Percentiles rank a stretch among this genome's conserved stretches.
These are phyloP conservation scores for Suillus bovinus DNA, from an alignment of 768 basidiomycete genomes.

Conservation along the genomic window DNA sequence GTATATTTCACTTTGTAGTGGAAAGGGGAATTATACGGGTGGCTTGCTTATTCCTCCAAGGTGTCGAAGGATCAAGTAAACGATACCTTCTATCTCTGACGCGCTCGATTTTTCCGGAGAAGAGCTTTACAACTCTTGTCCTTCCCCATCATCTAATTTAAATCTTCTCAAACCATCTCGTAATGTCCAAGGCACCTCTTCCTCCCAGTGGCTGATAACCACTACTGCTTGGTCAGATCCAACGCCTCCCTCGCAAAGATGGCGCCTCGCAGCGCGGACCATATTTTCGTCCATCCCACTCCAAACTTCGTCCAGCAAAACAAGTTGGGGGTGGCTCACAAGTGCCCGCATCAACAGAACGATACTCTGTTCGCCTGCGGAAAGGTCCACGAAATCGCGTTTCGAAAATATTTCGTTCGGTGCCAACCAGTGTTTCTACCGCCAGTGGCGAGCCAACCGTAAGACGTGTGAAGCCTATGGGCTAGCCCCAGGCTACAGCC, in stretches of 20 bases:
- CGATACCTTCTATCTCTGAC: not conserved
- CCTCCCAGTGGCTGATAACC: constrained; percentile 88
- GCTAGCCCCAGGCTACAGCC: too few relatives aligned
- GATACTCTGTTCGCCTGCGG: constrained; percentile 75
- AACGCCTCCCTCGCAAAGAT: constrained; percentile 57
- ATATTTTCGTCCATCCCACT: constrained; percentile 87
- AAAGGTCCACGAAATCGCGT: constrained; percentile 60
- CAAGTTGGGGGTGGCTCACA: constrained; percentile 68
- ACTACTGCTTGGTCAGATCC: constrained; percentile 71
- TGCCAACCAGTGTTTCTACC: not conserved
- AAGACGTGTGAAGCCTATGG: too few relatives aligned
- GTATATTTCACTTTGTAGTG: not conserved
- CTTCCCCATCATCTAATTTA: constrained; percentile 37
- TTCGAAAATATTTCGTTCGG: constrained; percentile 45
- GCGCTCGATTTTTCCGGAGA: not conserved
- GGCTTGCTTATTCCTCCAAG: not conserved
- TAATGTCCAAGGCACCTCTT: constrained; percentile 81
- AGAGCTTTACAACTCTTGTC: constrained; percentile 15
- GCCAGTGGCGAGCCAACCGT: too few relatives aligned
- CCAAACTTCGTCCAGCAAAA: constrained; percentile 92
- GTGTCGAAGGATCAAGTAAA: not conserved
- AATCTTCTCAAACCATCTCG: constrained; percentile 51
- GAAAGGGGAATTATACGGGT: not conserved
- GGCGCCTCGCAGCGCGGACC: constrained; percentile 61
- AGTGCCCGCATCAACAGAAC: constrained; percentile 86